Conservation (phyloP, 257 asterid species). For the Parsonsia alboflavescens region DNA sequence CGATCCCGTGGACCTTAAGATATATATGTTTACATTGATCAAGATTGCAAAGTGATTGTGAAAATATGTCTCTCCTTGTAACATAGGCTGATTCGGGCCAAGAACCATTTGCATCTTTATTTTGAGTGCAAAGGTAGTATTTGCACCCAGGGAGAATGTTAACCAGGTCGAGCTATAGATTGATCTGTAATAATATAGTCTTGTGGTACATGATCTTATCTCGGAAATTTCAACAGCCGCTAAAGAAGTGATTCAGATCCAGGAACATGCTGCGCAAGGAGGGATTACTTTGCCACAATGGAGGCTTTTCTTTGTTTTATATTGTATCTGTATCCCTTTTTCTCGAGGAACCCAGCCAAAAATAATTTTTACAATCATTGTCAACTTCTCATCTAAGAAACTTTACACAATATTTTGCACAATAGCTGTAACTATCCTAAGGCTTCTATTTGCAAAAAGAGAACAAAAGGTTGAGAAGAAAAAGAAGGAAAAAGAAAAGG, state of each 20-base stretch:
- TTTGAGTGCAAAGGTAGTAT: too few relatives aligned
- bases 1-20: too few relatives aligned
- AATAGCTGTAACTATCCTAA: slow-evolving; percentile 7
- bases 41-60: too few relatives aligned
- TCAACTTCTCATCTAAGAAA: background rate
- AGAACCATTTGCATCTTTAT: too few relatives aligned
- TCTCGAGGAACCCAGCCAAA: background rate
- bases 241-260: background rate
- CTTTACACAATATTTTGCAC: slow-evolving; percentile 6
- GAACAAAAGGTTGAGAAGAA: too few relatives aligned
- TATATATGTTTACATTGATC: too few relatives aligned
- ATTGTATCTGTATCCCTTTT: background rate
- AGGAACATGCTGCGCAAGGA: background rate
- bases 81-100: too few relatives aligned
- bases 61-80: too few relatives aligned
- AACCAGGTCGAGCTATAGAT: too few relatives aligned
- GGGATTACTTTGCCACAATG: background rate
- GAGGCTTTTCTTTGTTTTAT: background rate
- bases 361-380: slow-evolving; percentile 3
- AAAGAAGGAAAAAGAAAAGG: background rate
- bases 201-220: too few relatives aligned
- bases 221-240: background rate
- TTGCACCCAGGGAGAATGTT: too few relatives aligned
- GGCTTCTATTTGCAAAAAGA: background rate
- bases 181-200: too few relatives aligned